Conservation (phyloP, 2,329 filamentous ascomycete genomes). For the Aspergillus aculeatinus region DNA sequence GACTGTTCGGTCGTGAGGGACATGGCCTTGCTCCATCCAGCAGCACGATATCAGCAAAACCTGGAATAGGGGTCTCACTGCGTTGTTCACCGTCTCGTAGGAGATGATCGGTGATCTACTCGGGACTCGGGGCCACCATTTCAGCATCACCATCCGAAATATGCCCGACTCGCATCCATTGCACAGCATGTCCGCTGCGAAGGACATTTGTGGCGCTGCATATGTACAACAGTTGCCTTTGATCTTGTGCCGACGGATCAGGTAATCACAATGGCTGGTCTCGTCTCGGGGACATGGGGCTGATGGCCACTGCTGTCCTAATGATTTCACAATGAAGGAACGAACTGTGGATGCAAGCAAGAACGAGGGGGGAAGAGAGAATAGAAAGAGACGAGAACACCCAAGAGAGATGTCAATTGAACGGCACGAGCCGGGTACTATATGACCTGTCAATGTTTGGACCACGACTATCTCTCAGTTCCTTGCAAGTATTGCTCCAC, state of each 20-base stretch:
- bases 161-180: constrained; percentile 60
- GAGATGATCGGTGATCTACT: constrained; percentile 19
- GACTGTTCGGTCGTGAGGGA: background rate
- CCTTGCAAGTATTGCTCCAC: background rate
- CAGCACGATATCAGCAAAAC: constrained; percentile 9
- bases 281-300: constrained; percentile 26
- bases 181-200: background rate
- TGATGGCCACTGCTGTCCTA: constrained; percentile 22
- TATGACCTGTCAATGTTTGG: background rate
- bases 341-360: constrained; percentile 27
- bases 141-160: constrained; percentile 58
- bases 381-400: background rate
- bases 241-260: constrained; percentile 26
- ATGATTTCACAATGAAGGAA: constrained; percentile 30
- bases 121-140: constrained; percentile 58
- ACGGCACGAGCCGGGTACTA: background rate
- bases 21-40: background rate
- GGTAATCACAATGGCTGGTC: constrained; percentile 22
- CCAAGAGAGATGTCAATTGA: background rate
- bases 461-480: background rate
- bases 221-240: background rate
- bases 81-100: constrained; percentile 32
- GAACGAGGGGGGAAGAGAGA: constrained; percentile 2
- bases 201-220: background rate
- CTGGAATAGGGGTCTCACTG: constrained; percentile 27